Conservation (phyloP, 2,329 filamentous ascomycete species). For the Cladophialophora chaetospira region DNA sequence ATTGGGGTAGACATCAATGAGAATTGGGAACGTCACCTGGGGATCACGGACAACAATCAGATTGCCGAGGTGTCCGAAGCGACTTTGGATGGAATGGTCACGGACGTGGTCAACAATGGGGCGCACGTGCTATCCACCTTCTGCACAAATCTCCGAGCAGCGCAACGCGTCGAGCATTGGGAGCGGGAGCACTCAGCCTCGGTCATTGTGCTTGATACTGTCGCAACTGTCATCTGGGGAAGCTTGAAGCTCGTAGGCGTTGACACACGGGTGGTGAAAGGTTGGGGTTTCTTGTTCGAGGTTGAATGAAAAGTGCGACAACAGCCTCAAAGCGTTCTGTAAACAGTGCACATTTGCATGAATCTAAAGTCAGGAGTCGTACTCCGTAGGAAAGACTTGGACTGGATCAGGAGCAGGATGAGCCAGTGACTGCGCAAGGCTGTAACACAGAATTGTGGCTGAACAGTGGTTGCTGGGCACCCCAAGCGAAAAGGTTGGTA, state of each 20-base stretch:
- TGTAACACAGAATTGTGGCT: not conserved
- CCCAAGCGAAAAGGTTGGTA: not conserved
- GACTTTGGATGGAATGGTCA: slow-evolving; percentile 21
- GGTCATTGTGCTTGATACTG: slow-evolving; percentile 46
- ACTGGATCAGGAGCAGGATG: no score
- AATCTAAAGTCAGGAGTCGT: no score
- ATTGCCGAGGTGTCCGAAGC: slow-evolving; percentile 42
- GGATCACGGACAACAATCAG: slow-evolving; percentile 41
- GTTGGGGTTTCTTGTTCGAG: slow-evolving; percentile 43
- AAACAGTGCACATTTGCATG: no score
- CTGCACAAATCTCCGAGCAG: slow-evolving; percentile 49
- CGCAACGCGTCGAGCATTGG: slow-evolving; percentile 43
- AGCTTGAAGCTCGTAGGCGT: slow-evolving; percentile 41
- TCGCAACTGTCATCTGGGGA: slow-evolving; percentile 47
- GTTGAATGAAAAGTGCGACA: slow-evolving; percentile 5
- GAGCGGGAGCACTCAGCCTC: slow-evolving; percentile 43
- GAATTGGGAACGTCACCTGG: slow-evolving; percentile 38
- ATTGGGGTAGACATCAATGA: slow-evolving; percentile 16
- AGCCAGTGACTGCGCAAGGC: not conserved
- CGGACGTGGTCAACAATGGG: slow-evolving; percentile 27
- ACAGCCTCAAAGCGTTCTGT: no score
- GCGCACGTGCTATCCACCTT: slow-evolving; percentile 44
- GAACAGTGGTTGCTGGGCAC: slow-evolving; percentile 13
- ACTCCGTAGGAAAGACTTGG: not conserved
- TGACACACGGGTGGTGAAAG: slow-evolving; percentile 30